phyloP scores from a whole-genome alignment of 192 early-diverging fungal species.

The Gonapodya prolifera region DNA sequence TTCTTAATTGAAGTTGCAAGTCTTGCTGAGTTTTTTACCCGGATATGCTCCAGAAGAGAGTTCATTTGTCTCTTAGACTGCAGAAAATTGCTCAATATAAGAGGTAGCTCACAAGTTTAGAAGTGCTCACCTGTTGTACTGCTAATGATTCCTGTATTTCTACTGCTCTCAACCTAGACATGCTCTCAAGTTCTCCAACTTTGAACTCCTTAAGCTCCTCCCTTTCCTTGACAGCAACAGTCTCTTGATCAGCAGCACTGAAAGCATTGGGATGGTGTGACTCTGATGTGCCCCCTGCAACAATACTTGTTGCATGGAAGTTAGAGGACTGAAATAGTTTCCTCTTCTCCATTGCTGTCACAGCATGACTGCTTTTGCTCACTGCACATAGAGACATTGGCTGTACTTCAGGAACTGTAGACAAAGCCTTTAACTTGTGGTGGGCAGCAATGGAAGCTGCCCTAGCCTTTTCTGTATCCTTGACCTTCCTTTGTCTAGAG shows the following conservation, averaged over 20 bases:
- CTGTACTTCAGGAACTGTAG: neutral
- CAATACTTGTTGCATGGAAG: neutral
- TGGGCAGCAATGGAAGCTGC: neutral
- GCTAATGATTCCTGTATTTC: neutral
- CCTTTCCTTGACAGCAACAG: neutral
- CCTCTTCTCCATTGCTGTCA: neutral
- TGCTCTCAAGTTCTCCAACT: neutral
- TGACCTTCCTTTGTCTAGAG: neutral
- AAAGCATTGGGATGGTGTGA: neutral
- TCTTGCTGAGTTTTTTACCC: neutral
- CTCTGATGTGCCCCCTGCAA: neutral
- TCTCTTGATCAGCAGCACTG: neutral
- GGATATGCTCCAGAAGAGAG: neutral
- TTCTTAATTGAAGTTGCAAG: neutral
- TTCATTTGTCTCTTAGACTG: neutral
- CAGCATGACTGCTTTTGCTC: neutral
- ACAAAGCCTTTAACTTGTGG: neutral
- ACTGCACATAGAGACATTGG: neutral
- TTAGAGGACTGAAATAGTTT: neutral
- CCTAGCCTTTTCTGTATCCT: neutral
- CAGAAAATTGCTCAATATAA: neutral
- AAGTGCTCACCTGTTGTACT: neutral
- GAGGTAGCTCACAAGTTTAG: neutral
- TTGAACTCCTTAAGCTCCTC: neutral
- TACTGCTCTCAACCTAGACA: neutral